phyloP scores from a whole-genome alignment of 2,329 filamentous ascomycete species.

The Pseudogymnoascus sp. region DNA sequence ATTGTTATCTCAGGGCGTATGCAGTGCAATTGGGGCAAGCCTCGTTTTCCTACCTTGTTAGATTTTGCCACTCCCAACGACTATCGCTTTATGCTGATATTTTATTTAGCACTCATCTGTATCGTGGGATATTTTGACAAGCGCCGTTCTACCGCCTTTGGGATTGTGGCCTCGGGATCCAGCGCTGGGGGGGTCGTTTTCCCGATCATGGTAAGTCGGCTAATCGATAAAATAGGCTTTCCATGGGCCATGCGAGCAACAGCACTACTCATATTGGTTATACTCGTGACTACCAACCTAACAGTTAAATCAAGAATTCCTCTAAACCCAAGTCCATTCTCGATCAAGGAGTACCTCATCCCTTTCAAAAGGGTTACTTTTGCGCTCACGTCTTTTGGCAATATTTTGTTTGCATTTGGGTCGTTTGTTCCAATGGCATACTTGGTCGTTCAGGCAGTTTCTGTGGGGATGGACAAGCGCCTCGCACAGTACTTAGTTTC shows the following conservation, averaged over 20 bases:
- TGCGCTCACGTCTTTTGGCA: conserved; percentile 28
- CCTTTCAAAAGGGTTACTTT: conserved; percentile 31
- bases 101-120: conserved; percentile 32
- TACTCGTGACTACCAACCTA: conserved; percentile 42
- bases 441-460: conserved; percentile 32
- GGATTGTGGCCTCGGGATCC: conserved; percentile 39
- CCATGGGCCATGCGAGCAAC: conserved; percentile 48
- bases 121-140: conserved; percentile 21
- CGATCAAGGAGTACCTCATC: conserved; percentile 24
- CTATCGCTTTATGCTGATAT: not conserved
- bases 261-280: conserved; percentile 46
- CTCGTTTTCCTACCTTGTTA: conserved; percentile 28
- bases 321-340: conserved; percentile 27
- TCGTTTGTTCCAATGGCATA: conserved; percentile 46
- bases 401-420: conserved; percentile 38
- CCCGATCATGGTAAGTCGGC: conserved; percentile 49
- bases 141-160: conserved; percentile 37
- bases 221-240: conserved; percentile 45
- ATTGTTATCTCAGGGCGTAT: conserved; percentile 34
- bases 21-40: conserved; percentile 35
- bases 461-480: conserved; percentile 37
- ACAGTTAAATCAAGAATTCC: conserved; percentile 42
- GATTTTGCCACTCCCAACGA: not conserved
- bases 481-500: conserved; percentile 44
- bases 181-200: conserved; percentile 48